These are phyloP conservation scores for Populus hybrid DNA, from an alignment of 441 rosid species.

Conservation along the genomic window DNA sequence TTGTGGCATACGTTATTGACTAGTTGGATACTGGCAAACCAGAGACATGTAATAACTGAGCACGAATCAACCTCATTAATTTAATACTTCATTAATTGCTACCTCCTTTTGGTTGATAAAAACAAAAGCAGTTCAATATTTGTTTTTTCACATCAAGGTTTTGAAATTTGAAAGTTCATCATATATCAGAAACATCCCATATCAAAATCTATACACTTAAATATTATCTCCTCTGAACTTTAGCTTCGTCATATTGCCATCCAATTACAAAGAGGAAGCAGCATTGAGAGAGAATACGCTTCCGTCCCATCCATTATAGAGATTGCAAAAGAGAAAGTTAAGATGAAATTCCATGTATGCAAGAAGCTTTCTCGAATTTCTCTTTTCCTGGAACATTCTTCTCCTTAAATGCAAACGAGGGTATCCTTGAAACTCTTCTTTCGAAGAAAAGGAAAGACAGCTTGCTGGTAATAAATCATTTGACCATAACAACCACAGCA, in stretches of 20 bases:
- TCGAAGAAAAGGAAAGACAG: not conserved
- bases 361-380: not conserved
- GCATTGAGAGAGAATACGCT: not conserved
- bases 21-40: conserved; percentile 3
- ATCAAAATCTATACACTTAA: too few species aligned
- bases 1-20: conserved; percentile 11
- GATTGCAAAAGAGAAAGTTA: not conserved
- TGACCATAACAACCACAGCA: not conserved
- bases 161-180: not conserved
- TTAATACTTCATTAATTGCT: not conserved
- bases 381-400: not conserved
- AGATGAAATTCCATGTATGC: not conserved
- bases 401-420: not conserved
- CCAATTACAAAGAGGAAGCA: not conserved
- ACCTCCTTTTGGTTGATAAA: conserved; percentile 13
- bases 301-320: not conserved
- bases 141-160: not conserved
- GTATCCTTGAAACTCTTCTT: not conserved
- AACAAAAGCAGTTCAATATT: not conserved
- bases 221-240: too few species aligned
- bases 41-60: conserved; percentile 9
- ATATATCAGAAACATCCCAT: too few species aligned
- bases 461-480: not conserved
- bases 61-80: conserved; percentile 17
- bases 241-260: too few species aligned